phyloP scores from a whole-genome alignment of 805 yeast species.

The Starmerella sp. region DNA sequence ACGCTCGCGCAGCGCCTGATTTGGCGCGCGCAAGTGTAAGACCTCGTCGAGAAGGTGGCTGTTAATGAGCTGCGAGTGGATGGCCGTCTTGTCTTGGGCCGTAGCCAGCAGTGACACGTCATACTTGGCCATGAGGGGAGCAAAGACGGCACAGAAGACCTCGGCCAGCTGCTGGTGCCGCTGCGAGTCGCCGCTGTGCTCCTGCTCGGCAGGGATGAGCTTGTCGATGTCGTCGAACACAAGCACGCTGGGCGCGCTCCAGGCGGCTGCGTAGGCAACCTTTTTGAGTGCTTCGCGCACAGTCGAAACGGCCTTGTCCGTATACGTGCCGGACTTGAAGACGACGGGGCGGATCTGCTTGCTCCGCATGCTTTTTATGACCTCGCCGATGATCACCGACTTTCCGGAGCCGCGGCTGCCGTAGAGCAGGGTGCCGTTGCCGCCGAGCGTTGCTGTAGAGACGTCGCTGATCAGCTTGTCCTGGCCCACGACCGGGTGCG shows the following conservation, averaged over 20 bases:
- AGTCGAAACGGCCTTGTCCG: conserved; percentile 43
- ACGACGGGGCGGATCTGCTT: conserved; percentile 39
- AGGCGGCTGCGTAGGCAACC: conserved; percentile 44
- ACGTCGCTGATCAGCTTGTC: conserved; percentile 36
- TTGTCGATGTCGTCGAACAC: conserved; percentile 70
- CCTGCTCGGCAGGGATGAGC: conserved; percentile 53
- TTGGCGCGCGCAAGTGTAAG: conserved; percentile 55
- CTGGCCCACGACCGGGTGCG: conserved; percentile 43
- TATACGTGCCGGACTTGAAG: conserved; percentile 43
- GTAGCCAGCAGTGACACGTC: conserved; percentile 52
- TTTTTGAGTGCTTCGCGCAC: conserved; percentile 37
- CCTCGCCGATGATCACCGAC: conserved; percentile 39
- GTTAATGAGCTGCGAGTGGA: conserved; percentile 50
- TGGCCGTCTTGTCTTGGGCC: conserved; percentile 49
- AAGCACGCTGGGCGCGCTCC: conserved; percentile 70
- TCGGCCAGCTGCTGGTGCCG: conserved; percentile 57
- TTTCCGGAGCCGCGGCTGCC: conserved; percentile 84
- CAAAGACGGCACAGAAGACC: conserved; percentile 39
- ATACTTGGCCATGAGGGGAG: conserved; percentile 32
- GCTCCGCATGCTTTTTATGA: conserved; percentile 32
- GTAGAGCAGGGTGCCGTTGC: conserved; percentile 49
- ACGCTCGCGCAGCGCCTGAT: conserved; percentile 44
- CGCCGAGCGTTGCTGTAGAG: conserved; percentile 34
- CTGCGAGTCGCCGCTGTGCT: conserved; percentile 45
- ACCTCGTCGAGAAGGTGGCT: conserved; percentile 62